Evolutionary conservation across 148 eudicot genomes (phyloP), one percentile per base, ranked within the genome.

Genomic region (Cornus florida): DNA sequence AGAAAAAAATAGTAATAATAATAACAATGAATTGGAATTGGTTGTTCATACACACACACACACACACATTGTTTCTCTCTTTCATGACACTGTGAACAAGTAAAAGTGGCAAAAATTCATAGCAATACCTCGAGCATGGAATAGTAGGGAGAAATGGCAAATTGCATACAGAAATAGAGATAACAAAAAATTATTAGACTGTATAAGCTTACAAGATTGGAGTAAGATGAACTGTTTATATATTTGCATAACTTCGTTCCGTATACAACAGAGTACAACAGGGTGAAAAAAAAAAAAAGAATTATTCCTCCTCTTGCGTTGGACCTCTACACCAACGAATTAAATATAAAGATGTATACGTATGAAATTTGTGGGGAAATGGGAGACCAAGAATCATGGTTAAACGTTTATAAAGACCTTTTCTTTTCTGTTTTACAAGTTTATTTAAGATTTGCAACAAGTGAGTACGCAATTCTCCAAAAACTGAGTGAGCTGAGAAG

Each of bases 401-500:
- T 22, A 9, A 7, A 46, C 32, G 66, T 16, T 35, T 35, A 2
- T 35, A 35, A 35, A 35, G 5, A 4, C 38, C 38, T 17, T 43
- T 6, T 65, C 60, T 67, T 16, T 11, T 39, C 33, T 6, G 4
- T 9, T 43, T 43, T 43, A 4, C 9, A 43, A 43, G 39, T 53
- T 43, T 41, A 39, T 75, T 85, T 74, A 84, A 69, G 78, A 84
- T 86, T 84, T 91, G 95, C 97, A 90, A 70, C 82, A 78, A 39
- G 84, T 82, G 73, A 97, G 91, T 74, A 92, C 94, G 81, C 88
- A 94, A 75, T 94, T 95, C 75, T 97, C 94, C 80, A 97, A 81
- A 82, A 97, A 97, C 4, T 77, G 81, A 67, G 98, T 90, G 68
- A 96, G 98, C 88, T 96, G 97, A 76, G 94, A 84, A 70, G 92